Evolutionary conservation across 2,329 filamentous ascomycete species (phyloP), one percentile per base, ranked within the genome.

Genomic region (Exophiala mesophila): DNA sequence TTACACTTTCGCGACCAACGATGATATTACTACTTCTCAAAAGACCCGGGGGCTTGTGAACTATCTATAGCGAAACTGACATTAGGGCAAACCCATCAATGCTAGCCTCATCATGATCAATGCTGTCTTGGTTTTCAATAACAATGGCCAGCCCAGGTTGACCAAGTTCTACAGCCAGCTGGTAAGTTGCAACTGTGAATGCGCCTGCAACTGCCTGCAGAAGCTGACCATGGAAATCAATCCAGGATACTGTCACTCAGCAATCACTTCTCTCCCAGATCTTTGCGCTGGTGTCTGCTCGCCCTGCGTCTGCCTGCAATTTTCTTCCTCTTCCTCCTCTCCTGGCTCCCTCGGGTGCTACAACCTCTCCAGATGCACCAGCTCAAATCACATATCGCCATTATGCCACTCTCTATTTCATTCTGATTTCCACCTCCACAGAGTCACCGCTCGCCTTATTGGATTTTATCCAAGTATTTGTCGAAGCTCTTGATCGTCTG

Each of bases 151-250:
- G 68, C 90, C 92, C 26, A 84, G 92, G 42, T 77, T 98, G 63
- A 97, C 90, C 57, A 97, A 97, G 61, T 98, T 98, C 74, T 98
- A 98, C 65, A 96, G 90, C 2, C 90, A 97, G 64, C 80, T 98
- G 55, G 90, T 94, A 67, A 68, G 59, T 40, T 38, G 32, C 28
- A 12, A 17, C 29, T n/a, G 15, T 17, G 12, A 7, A 35, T 17
- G 8, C 6, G 26, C 31, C 21, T n/a, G n/a, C 8, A n/a, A 8
- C 24, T 28, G 24, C 24, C 24, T 28, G 24, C 44, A 34, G 20
- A n/a, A n/a, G n/a, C n/a, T n/a, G 38, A 15, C 29, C n/a, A 36
- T 4, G 16, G 21, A 41, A 20, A 33, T 20, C 30, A 28, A 42
- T 49, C 9, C 24, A 97, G 92, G 92, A 98, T 68, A 97, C 92